Conservation (phyloP, 192 early-diverging fungal genomes). For the Backusella luteola region DNA sequence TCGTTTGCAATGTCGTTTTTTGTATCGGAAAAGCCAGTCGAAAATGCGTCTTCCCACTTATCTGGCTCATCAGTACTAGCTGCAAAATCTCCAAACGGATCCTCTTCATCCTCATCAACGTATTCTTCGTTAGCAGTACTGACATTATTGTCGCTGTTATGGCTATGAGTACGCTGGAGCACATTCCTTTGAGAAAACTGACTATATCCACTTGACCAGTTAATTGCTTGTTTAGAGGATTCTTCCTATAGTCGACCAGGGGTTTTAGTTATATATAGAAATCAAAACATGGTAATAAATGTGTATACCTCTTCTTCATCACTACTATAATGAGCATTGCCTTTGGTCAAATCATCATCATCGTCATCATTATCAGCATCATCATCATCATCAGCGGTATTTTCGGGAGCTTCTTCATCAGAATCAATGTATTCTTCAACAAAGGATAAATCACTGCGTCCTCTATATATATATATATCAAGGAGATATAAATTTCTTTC, state of each 20-base stretch:
- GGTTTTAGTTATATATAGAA: not conserved
- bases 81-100: constrained; percentile 15
- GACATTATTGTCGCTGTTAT: not conserved
- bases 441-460: constrained; percentile 4
- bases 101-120: not conserved
- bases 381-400: not conserved
- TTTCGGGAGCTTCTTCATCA: not conserved
- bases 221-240: not conserved
- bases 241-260: not conserved
- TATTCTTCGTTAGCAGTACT: not conserved
- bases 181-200: not conserved
- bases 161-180: not conserved
- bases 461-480: not conserved
- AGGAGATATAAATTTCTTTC: not conserved
- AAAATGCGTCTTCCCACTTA: constrained; percentile 13
- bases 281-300: not conserved
- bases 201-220: not conserved
- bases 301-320: not conserved
- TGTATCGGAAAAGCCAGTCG: not conserved
- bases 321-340: not conserved
- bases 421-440: not conserved
- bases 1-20: not conserved
- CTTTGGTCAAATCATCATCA: not conserved
- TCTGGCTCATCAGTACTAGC: not conserved
- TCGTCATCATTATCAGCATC: no score